These are phyloP conservation scores for Parasitella parasitica DNA, from an alignment of 371 early-diverging fungal genomes.

Conservation along the genomic window DNA sequence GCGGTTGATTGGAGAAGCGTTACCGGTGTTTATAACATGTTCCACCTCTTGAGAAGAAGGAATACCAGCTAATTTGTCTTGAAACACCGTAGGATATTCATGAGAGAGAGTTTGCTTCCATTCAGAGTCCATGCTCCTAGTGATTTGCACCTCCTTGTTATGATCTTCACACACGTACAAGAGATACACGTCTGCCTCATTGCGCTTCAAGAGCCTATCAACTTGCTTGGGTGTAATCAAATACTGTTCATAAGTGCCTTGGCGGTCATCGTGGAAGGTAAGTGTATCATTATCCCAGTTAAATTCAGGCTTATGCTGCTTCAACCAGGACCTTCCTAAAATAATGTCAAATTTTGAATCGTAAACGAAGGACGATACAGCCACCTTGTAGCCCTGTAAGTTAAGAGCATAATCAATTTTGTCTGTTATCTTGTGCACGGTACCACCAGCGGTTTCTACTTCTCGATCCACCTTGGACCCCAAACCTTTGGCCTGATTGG, in stretches of 20 bases:
- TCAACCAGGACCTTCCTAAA: constrained; percentile 9
- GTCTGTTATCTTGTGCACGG: background rate
- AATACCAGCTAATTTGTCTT: constrained; percentile 8
- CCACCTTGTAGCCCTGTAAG: background rate
- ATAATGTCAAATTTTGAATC: constrained; percentile 14
- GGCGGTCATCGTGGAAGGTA: background rate
- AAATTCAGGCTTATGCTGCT: background rate
- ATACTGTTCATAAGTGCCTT: background rate
- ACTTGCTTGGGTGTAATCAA: constrained; percentile 12
- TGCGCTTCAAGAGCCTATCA: background rate
- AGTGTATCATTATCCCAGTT: constrained; percentile 8
- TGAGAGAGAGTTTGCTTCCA: background rate
- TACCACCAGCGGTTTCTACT: constrained; percentile 3
- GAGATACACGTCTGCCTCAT: constrained; percentile 1
- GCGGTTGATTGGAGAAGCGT: background rate
- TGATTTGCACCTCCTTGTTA: background rate
- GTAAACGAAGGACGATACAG: constrained; percentile 1
- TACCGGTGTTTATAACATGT: constrained; percentile 25
- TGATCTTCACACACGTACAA: background rate
- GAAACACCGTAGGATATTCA: constrained; percentile 6
- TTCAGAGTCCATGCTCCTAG: background rate
- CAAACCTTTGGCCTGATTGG: background rate
- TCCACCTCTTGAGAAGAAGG: constrained; percentile 11
- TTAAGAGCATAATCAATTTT: background rate
- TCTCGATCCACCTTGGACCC: background rate